Conservation (phyloP, 176 grass and related monocot genomes). For the Carex littledalei region DNA sequence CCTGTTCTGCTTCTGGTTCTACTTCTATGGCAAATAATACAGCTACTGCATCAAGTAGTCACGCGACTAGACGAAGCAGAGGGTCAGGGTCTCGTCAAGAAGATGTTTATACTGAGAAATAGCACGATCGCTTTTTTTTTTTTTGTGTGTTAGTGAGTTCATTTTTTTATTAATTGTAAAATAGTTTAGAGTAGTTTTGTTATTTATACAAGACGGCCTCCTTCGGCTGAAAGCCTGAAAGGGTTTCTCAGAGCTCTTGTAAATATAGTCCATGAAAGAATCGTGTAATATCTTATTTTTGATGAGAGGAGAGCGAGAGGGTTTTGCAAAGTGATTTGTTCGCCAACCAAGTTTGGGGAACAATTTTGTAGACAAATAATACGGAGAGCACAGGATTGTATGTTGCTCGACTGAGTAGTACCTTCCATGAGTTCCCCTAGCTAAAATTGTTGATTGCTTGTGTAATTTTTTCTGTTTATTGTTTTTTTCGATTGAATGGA, state of each 20-base stretch:
- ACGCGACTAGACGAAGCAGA: constrained; percentile 24
- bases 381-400: neutral
- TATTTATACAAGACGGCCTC: neutral
- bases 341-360: neutral
- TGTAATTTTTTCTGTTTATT: too few relatives aligned
- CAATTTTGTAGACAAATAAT: neutral
- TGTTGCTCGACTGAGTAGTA: neutral
- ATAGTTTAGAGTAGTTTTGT: constrained; percentile 21
- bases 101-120: constrained; percentile 11
- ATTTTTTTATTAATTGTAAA: constrained; percentile 19
- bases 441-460: too few relatives aligned
- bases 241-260: neutral
- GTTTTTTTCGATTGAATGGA: too few relatives aligned
- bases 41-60: constrained; percentile 37
- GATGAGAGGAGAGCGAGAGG: neutral
- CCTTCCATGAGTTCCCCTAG: too few relatives aligned
- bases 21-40: constrained; percentile 26
- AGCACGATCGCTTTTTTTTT: neutral
- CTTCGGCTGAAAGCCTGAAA: neutral
- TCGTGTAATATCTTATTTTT: neutral
- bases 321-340: neutral
- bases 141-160: neutral
- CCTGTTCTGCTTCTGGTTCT: constrained; percentile 30
- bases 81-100: constrained; percentile 32
- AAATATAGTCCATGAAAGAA: neutral